Conservation (phyloP, 495 filamentous ascomycete species). For the Penicillium nucicola region DNA sequence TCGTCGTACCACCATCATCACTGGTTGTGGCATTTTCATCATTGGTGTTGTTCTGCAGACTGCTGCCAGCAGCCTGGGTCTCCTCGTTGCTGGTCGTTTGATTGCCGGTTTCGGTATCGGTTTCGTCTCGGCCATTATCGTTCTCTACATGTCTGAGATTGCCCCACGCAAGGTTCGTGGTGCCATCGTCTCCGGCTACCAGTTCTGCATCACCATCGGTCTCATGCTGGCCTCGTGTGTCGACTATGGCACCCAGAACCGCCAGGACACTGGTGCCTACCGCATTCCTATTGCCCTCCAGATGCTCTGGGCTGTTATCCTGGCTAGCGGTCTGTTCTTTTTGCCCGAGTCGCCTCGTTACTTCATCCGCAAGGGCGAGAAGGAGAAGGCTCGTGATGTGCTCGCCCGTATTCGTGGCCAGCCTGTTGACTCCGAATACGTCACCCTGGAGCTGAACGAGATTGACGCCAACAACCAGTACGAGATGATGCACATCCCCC, state of each 20-base stretch:
- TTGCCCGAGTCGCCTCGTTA: slow-evolving; percentile 76
- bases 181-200: slow-evolving; percentile 66
- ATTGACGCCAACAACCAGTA: slow-evolving; percentile 76
- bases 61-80: slow-evolving; percentile 41
- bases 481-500: slow-evolving; percentile 57
- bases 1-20: slow-evolving; percentile 65
- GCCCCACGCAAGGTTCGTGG: slow-evolving; percentile 63
- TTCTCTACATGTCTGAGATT: slow-evolving; percentile 70
- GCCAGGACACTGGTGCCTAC: slow-evolving; percentile 62
- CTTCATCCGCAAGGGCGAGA: slow-evolving; percentile 56
- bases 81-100: slow-evolving; percentile 67
- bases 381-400: slow-evolving; percentile 33
- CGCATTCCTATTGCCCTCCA: slow-evolving; percentile 69
- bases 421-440: slow-evolving; percentile 55
- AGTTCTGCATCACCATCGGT: slow-evolving; percentile 71
- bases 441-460: slow-evolving; percentile 67
- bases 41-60: slow-evolving; percentile 63
- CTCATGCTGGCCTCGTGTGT: slow-evolving; percentile 71
- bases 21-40: slow-evolving; percentile 61
- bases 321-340: slow-evolving; percentile 61
- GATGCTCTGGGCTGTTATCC: slow-evolving; percentile 63
- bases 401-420: slow-evolving; percentile 45
- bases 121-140: slow-evolving; percentile 71
- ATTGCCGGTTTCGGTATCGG: slow-evolving; percentile 72
- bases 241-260: slow-evolving; percentile 63